A percentile compares a stretch with the other conserved stretches of the same genome.
phyloP scores from a whole-genome alignment of 345 rosid species.

The Eucalyptus cloeziana region DNA sequence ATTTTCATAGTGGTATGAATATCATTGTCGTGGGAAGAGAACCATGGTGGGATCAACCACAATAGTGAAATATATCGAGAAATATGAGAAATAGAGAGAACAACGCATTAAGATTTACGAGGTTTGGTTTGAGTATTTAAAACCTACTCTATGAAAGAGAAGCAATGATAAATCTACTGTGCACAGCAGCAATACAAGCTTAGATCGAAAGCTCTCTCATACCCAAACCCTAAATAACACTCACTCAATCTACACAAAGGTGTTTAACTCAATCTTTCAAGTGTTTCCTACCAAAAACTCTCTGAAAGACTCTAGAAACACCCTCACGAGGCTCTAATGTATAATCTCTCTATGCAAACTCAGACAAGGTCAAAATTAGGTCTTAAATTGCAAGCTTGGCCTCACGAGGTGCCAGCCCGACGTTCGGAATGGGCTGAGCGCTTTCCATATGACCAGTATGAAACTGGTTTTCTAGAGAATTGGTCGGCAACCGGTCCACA shows the following conservation, averaged over 20 bases:
- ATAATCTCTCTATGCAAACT: neutral
- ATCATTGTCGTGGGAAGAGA: neutral
- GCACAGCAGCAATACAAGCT: neutral
- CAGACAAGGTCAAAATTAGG: neutral
- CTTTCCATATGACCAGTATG: neutral
- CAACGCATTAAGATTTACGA: neutral
- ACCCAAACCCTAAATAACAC: neutral
- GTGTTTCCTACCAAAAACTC: neutral
- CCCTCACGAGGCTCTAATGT: neutral
- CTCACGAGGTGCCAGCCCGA: neutral
- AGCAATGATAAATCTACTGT: neutral
- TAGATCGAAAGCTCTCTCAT: neutral
- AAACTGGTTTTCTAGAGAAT: neutral
- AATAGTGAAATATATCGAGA: neutral
- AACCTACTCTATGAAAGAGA: neutral
- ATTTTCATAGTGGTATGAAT: neutral
- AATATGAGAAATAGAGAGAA: neutral
- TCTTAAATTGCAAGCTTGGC: neutral
- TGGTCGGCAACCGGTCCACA: neutral
- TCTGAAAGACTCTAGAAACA: neutral
- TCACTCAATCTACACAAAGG: neutral
- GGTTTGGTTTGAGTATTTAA: neutral
- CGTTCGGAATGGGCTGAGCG: neutral
- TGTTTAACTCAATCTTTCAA: neutral
- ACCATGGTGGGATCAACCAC: neutral